These are phyloP conservation scores for Saturnispora mendoncae DNA, from an alignment of 805 yeast species.

Conservation along the genomic window DNA sequence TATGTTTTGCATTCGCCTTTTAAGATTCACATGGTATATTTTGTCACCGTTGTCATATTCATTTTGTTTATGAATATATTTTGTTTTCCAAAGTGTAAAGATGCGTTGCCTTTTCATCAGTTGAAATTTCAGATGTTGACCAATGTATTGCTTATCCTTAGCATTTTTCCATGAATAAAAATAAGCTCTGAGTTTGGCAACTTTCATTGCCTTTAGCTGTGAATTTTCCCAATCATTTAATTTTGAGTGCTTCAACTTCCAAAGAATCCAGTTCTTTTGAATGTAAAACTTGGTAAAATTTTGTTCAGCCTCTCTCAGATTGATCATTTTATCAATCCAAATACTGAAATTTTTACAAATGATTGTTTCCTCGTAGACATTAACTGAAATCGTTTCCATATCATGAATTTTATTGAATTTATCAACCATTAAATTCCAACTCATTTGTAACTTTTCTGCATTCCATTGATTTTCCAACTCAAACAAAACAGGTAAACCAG, in stretches of 20 bases:
- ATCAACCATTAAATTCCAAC: background rate
- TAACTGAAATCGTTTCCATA: background rate
- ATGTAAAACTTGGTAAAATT: background rate
- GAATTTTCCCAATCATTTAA: background rate
- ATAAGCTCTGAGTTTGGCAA: background rate
- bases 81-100: slow-evolving; percentile 4
- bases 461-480: slow-evolving; percentile 4
- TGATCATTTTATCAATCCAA: slow-evolving; percentile 2
- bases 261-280: background rate
- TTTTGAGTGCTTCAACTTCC: background rate
- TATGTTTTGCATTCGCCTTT: background rate
- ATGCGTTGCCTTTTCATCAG: background rate
- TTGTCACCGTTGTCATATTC: background rate
- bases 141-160: slow-evolving; percentile 2
- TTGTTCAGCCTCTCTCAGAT: background rate
- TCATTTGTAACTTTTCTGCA: background rate
- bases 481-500: background rate
- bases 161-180: slow-evolving; percentile 4
- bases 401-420: background rate
- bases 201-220: background rate
- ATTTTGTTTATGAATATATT: background rate
- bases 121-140: background rate
- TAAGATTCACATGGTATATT: background rate
- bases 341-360: background rate
- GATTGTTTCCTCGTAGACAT: background rate